Conservation (phyloP, 1,284 basidiomycete genomes). For the Moesziomyces sp. region DNA sequence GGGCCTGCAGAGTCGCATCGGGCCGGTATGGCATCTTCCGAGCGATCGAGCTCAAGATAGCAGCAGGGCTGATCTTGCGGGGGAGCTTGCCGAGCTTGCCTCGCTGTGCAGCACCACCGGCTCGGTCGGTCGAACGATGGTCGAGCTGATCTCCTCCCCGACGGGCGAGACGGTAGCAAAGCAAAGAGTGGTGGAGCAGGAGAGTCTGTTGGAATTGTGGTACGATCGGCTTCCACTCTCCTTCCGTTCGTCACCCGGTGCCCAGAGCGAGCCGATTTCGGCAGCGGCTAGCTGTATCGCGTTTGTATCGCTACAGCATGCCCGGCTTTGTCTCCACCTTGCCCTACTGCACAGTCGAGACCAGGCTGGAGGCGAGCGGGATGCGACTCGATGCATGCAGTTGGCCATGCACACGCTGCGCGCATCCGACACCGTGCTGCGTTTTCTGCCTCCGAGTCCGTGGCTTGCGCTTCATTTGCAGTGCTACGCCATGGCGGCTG, state of each 20-base stretch:
- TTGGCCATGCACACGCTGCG: background rate
- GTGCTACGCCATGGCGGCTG: slow-evolving; percentile 5
- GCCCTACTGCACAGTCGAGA: slow-evolving; percentile 1
- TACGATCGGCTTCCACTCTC: slow-evolving; percentile 5
- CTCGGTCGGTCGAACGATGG: too few species aligned
- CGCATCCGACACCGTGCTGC: background rate
- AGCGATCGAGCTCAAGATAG: too few species aligned
- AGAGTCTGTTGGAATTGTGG: slow-evolving; percentile 5
- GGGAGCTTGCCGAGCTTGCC: too few species aligned
- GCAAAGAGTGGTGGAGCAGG: background rate
- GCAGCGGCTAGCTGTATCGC: slow-evolving; percentile 7
- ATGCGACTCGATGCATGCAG: slow-evolving; percentile 2
- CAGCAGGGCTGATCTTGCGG: too few species aligned
- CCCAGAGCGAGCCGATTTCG: background rate
- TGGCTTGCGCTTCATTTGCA: slow-evolving; percentile 12
- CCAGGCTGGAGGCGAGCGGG: background rate
- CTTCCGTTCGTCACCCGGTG: background rate
- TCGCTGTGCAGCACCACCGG: too few species aligned
- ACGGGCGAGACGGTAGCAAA: background rate
- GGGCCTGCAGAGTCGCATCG: too few species aligned
- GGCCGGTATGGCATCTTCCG: too few species aligned
- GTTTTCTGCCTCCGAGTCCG: background rate
- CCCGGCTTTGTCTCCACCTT: slow-evolving; percentile 9
- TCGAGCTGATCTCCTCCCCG: background rate
- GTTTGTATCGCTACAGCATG: slow-evolving; percentile 7